phyloP scores from a whole-genome alignment of 345 rosid species.

The Erysimum cheiranthoides region DNA sequence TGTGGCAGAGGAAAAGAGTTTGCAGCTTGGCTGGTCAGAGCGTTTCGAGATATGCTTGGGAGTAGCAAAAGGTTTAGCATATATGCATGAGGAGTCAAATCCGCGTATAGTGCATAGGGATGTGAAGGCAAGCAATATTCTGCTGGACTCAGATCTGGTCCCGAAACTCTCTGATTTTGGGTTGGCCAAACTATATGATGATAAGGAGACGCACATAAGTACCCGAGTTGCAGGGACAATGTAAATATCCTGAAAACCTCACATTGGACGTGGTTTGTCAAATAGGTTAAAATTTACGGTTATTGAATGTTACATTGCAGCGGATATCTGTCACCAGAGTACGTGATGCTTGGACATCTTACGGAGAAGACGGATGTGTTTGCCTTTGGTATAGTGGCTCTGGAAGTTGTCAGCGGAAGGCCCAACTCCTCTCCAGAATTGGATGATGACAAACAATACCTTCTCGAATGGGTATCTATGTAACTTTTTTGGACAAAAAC shows the following conservation, averaged over 20 bases:
- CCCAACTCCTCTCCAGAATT: slow-evolving; percentile 58
- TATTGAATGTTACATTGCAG: slow-evolving; percentile 40
- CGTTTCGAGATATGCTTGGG: slow-evolving; percentile 49
- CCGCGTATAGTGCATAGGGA: slow-evolving; percentile 56
- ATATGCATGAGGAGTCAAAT: slow-evolving; percentile 53
- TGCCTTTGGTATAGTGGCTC: slow-evolving; percentile 67
- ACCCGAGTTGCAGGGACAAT: slow-evolving; percentile 55
- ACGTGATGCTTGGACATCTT: slow-evolving; percentile 75
- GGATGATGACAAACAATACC: slow-evolving; percentile 60
- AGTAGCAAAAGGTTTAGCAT: slow-evolving; percentile 47
- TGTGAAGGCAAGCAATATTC: slow-evolving; percentile 65
- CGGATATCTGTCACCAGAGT: slow-evolving; percentile 80
- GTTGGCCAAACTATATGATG: slow-evolving; percentile 54
- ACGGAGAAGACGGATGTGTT: slow-evolving; percentile 80
- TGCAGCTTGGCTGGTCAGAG: slow-evolving; percentile 55
- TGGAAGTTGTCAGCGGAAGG: slow-evolving; percentile 73
- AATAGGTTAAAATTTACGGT: not conserved
- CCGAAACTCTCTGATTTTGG: slow-evolving; percentile 59
- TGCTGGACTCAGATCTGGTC: slow-evolving; percentile 59
- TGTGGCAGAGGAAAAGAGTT: slow-evolving; percentile 50
- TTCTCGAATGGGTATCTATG: slow-evolving; percentile 68
- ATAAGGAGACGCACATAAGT: slow-evolving; percentile 55
- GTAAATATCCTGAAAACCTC: slow-evolving; percentile 38
- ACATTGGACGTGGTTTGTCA: slow-evolving; percentile 3
- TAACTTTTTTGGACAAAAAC: not conserved